Conservation (phyloP, 805 yeast species). For the Zygoascus bituminiphila region DNA sequence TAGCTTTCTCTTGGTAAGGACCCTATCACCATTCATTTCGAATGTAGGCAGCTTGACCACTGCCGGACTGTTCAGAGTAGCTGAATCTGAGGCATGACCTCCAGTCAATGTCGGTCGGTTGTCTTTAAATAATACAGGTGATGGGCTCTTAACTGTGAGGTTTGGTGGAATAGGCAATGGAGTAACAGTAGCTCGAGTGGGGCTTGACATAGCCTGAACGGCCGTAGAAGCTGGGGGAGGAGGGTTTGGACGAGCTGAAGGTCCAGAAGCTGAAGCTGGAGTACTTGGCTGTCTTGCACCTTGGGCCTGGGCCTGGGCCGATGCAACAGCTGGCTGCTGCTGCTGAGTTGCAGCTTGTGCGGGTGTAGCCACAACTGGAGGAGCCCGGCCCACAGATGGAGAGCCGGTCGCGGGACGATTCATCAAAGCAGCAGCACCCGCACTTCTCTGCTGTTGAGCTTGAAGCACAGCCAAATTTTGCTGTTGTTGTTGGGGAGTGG, state of each 20-base stretch:
- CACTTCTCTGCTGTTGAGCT: neutral
- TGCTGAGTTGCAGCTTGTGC: slow-evolving; percentile 4
- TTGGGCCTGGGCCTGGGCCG: slow-evolving; percentile 3
- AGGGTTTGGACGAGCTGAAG: slow-evolving; percentile 24
- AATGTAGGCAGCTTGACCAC: slow-evolving; percentile 67
- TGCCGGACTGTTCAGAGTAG: slow-evolving; percentile 72
- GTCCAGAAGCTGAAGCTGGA: slow-evolving; percentile 14
- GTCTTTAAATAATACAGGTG: slow-evolving; percentile 56
- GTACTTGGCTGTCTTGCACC: slow-evolving; percentile 2
- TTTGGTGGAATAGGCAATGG: slow-evolving; percentile 49
- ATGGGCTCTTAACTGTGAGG: slow-evolving; percentile 56
- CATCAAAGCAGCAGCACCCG: neutral
- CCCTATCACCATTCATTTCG: slow-evolving; percentile 61
- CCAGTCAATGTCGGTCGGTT: slow-evolving; percentile 78
- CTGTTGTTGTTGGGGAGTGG: slow-evolving; percentile 5
- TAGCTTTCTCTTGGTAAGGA: slow-evolving; percentile 80
- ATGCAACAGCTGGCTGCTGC: slow-evolving; percentile 8
- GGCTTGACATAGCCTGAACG: slow-evolving; percentile 31
- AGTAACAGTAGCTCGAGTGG: slow-evolving; percentile 21
- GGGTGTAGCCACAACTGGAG: neutral
- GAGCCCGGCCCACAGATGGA: neutral
- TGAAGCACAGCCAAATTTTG: neutral
- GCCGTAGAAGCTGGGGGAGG: slow-evolving; percentile 19
- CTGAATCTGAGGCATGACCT: slow-evolving; percentile 66
- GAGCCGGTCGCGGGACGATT: neutral